Conservation (phyloP, 1,139 yeast species). For the Hyphopichia pseudoburtonii region DNA sequence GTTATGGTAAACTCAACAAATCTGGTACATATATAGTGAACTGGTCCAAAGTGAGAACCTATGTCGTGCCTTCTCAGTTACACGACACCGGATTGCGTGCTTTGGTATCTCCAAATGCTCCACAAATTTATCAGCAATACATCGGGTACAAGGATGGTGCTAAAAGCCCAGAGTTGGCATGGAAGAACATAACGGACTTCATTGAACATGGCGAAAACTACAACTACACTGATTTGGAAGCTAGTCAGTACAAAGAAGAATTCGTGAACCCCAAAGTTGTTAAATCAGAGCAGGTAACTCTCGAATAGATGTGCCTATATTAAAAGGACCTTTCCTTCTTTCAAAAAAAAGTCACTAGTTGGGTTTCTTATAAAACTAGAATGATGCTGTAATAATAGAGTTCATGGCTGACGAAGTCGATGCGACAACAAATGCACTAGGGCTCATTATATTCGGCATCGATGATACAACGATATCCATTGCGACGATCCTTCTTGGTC, state of each 20-base stretch:
- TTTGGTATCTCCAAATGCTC: slow-evolving; percentile 67
- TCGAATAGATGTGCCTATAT: not conserved
- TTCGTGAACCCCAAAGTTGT: slow-evolving; percentile 27
- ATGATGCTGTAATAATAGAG: no score
- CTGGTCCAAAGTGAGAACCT: slow-evolving; percentile 88
- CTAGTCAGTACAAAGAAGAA: slow-evolving; percentile 46
- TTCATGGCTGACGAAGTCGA: no score
- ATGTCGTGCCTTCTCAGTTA: slow-evolving; percentile 70
- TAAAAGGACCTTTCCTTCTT: no score
- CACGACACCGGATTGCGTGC: slow-evolving; percentile 58
- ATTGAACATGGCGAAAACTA: slow-evolving; percentile 67
- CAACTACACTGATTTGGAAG: slow-evolving; percentile 38
- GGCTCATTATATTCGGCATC: no score
- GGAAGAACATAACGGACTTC: slow-evolving; percentile 72
- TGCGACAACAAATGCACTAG: no score
- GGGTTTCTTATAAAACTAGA: no score
- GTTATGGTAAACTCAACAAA: slow-evolving; percentile 78
- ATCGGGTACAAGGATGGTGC: slow-evolving; percentile 72
- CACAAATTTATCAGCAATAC: slow-evolving; percentile 66
- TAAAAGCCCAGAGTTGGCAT: slow-evolving; percentile 70
- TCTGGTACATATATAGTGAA: slow-evolving; percentile 75
- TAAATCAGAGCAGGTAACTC: slow-evolving; percentile 6
- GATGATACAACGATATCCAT: no score
- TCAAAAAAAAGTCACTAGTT: not conserved
- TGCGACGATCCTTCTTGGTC: no score